Evolutionary conservation across 805 yeast species (phyloP), one percentile per base, ranked within the genome.

Genomic region (Torulaspora maleeae): DNA sequence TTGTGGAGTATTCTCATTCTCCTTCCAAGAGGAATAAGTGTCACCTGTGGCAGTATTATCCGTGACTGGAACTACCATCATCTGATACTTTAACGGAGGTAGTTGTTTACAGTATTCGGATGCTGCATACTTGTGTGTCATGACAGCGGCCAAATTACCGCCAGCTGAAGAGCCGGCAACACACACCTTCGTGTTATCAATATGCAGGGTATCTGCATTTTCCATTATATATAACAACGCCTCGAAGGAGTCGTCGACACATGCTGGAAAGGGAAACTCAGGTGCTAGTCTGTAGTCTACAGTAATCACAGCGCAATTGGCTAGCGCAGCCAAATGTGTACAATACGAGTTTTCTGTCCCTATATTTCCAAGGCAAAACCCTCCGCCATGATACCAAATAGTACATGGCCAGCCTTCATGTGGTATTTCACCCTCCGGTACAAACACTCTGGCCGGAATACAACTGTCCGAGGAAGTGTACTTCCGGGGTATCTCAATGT

Each of bases 231-330:
- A 69, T 15, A 68, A 12, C 12, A 64, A 50, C 3, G 76, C 57
- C 44, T 66, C 69, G 47, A 61, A 71, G n/a, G 72, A 54, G 59
- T 75, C 79, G 8, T 74, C 68, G 2, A 72, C 68, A 36, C 73
- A 65, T 8, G 77, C 75, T 3, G 80, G 80, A 54, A 62, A 76
- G 17, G 74, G 74, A 52, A 60, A 50, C 53, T 75, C 77, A 2
- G 80, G 80, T 0, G 78, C 78, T 44, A 74, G 56, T 33, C 79
- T 50, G 57, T 76, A 76, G 54, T 75, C 78, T n/a, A 75, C 73
- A 6, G 70, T 61, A 9, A 76, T 59, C 11, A 73, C 76, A n/a
- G 66, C 53, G 47, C 72, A 64, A 37, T 66, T 47, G 9, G 70
- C 66, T 17, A 52, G 43, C 29, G 66, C 64, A 19, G 74, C 72